Conservation (phyloP, 2,329 filamentous ascomycete genomes). For the Aspergillus bombycis region DNA sequence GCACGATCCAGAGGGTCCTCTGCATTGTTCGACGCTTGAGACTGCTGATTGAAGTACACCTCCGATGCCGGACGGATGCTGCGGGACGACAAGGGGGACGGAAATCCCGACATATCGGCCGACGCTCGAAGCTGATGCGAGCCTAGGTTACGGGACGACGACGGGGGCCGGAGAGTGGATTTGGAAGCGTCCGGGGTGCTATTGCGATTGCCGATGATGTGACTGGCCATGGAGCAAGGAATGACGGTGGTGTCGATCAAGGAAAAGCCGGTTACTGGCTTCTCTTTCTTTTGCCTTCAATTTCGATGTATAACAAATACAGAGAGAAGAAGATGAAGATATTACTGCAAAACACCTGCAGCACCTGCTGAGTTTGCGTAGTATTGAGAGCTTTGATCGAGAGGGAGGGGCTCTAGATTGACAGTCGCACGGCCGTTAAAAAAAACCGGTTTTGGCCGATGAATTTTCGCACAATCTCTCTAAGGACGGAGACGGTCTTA, state of each 20-base stretch:
- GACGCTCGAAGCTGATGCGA: constrained; percentile 90
- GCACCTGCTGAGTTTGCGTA: constrained; percentile 69
- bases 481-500: constrained; percentile 20
- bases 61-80: constrained; percentile 91
- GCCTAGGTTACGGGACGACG: constrained; percentile 76
- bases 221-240: constrained; percentile 58
- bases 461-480: constrained; percentile 25
- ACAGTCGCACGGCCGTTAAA: constrained; percentile 7
- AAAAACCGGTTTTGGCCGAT: background rate
- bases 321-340: constrained; percentile 37
- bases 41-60: constrained; percentile 80
- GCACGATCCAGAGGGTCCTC: constrained; percentile 92
- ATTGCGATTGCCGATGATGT: constrained; percentile 82
- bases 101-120: constrained; percentile 90
- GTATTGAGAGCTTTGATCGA: constrained; percentile 18
- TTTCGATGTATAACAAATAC: constrained; percentile 38
- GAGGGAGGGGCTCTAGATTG: constrained; percentile 15
- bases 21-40: constrained; percentile 66
- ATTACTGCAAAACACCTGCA: constrained; percentile 67
- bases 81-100: constrained; percentile 70
- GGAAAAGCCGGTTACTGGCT: constrained; percentile 11
- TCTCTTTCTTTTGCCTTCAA: constrained; percentile 18
- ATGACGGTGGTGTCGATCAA: constrained; percentile 14
- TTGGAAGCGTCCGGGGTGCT: constrained; percentile 92
- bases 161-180: constrained; percentile 79